A percentile compares a stretch with the other conserved stretches of the same genome.
Evolutionary conservation across 108 stramenopile species (phyloP).

Genomic region (Cyclotella atomus): DNA sequence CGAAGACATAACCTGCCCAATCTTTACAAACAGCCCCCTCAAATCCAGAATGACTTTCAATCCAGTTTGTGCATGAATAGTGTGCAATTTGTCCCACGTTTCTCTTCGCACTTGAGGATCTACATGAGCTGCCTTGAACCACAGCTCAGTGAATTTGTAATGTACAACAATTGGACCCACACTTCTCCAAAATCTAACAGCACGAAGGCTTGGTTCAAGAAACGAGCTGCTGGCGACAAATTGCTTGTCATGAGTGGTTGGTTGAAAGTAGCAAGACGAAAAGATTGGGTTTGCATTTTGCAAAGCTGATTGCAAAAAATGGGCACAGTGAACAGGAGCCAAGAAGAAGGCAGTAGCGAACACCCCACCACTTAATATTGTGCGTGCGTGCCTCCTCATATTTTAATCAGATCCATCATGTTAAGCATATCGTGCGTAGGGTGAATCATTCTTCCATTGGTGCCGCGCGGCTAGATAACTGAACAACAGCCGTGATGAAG

Average conservation of each 20-base stretch:
- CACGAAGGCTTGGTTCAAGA: slow-evolving; percentile 41
- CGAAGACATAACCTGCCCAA: slow-evolving; percentile 58
- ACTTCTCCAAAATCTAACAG: slow-evolving; percentile 64
- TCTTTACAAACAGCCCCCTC: slow-evolving; percentile 62
- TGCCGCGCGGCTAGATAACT: too few relatives aligned
- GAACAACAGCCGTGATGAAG: too few relatives aligned
- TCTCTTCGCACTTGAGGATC: slow-evolving; percentile 39
- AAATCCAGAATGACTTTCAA: slow-evolving; percentile 61
- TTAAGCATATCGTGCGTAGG: too few relatives aligned
- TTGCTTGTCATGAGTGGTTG: not conserved
- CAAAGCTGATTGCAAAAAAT: not conserved
- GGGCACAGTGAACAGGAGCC: not conserved
- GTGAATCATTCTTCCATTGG: too few relatives aligned
- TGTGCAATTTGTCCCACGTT: slow-evolving; percentile 59
- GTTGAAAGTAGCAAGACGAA: too few relatives aligned
- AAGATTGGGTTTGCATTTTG: not conserved
- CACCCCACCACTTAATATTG: too few relatives aligned
- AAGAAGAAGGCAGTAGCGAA: not conserved
- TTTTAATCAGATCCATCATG: too few relatives aligned
- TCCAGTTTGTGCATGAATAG: slow-evolving; percentile 47
- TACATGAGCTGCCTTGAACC: slow-evolving; percentile 41
- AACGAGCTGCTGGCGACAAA: not conserved
- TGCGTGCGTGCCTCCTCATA: too few relatives aligned
- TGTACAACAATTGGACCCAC: slow-evolving; percentile 73
- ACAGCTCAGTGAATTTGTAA: slow-evolving; percentile 73